Evolutionary conservation across 2,329 filamentous ascomycete genomes (phyloP).

Genomic region (Periglandula ipomoeae): DNA sequence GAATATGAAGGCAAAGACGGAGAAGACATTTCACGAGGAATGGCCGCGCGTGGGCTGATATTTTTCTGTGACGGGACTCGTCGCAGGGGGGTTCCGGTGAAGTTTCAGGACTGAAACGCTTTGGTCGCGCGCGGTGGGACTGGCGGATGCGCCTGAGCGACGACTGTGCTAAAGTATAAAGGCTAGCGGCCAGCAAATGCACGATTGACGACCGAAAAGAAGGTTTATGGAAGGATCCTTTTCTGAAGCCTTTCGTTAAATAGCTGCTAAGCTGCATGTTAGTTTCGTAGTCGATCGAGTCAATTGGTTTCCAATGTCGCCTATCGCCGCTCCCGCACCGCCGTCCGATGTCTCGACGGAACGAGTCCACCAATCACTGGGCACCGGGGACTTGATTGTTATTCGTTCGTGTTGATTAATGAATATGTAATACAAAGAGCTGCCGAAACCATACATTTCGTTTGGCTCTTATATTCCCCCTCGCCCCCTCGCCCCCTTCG

Average conservation of each 20-base stretch:
- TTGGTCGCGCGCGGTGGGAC: conserved; percentile 3
- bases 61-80: conserved; percentile 7
- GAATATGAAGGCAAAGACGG: conserved; percentile 5
- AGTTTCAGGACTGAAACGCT: conserved; percentile 17
- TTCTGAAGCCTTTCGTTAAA: background rate
- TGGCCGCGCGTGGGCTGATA: background rate
- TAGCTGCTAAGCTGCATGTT: background rate
- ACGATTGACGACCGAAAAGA: background rate
- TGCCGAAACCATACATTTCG: too few relatives aligned
- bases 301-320: too few relatives aligned
- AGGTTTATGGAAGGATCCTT: background rate
- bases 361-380: too few relatives aligned
- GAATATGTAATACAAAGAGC: too few relatives aligned
- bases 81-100: conserved; percentile 11
- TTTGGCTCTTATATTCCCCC: too few relatives aligned
- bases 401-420: too few relatives aligned
- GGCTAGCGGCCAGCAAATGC: background rate
- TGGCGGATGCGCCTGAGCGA: background rate
- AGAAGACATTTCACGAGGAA: too few relatives aligned
- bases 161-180: background rate
- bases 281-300: background rate
- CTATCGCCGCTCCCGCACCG: too few relatives aligned
- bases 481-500: too few relatives aligned
- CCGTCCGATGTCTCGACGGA: too few relatives aligned
- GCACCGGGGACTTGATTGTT: too few relatives aligned